Evolutionary conservation across 2,329 filamentous ascomycete genomes (phyloP).

Genomic region (Microdochium paspali): DNA sequence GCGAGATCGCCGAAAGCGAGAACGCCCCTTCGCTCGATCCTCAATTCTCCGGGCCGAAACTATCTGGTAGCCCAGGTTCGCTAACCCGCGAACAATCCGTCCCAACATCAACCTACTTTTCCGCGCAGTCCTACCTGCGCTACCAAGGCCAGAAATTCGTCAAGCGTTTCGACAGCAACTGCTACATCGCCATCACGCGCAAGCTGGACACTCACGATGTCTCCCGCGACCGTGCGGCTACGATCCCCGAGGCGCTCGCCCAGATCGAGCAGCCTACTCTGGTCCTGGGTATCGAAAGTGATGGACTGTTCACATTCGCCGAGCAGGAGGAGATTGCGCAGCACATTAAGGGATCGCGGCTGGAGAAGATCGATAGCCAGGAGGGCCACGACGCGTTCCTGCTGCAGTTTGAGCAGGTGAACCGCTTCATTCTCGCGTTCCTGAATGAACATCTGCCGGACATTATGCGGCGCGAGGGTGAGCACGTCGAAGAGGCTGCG

Average conservation of each 20-base stretch:
- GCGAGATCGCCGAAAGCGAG: background rate
- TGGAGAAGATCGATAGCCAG: conserved; percentile 84
- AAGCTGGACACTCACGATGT: conserved; percentile 97
- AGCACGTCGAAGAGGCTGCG: conserved; percentile 31
- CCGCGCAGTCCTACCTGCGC: conserved; percentile 91
- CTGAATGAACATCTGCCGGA: conserved; percentile 75
- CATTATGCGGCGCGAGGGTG: conserved; percentile 64
- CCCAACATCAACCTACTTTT: conserved; percentile 79
- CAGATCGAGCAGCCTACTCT: conserved; percentile 83
- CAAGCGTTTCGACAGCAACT: conserved; percentile 94
- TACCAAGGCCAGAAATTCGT: conserved; percentile 98
- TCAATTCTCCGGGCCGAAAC: conserved; percentile 59
- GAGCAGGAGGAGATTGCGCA: conserved; percentile 89
- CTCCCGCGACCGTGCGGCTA: conserved; percentile 61
- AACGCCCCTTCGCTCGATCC: conserved; percentile 37
- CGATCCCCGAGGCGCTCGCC: conserved; percentile 65
- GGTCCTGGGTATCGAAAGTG: conserved; percentile 88
- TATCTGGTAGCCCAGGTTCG: conserved; percentile 39
- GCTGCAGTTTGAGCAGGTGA: conserved; percentile 95
- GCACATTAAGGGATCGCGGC: conserved; percentile 64
- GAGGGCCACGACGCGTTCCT: conserved; percentile 97
- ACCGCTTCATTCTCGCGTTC: conserved; percentile 76
- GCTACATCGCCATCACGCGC: conserved; percentile 96
- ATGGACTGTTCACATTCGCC: conserved; percentile 93
- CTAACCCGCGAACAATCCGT: conserved; percentile 9